Base-by-base conservation (phyloP, 441 rosid species). In the Macaranga tanarius region DNA sequence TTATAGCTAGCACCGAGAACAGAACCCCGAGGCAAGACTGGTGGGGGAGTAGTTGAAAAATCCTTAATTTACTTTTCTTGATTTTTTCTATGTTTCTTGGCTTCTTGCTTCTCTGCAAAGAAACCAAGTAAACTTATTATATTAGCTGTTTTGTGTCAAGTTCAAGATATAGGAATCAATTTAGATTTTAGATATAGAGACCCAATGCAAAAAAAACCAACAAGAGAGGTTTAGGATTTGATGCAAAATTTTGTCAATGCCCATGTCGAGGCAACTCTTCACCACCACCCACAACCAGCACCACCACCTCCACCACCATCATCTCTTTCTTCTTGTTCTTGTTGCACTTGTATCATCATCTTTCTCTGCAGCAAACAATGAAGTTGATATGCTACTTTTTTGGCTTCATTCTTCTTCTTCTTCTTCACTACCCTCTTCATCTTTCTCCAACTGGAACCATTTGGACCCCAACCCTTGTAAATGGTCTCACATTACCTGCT, bases 361-460 rank as follows among this genome's bases (percentile, higher is more conserved):
- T 58, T 25, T 71, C 73, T 65, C 76, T 48, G 67, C 75, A 40
- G 83, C 79, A 74, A 87, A 81, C 75, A 76, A 79, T 50, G 96
- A 94, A 82, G 84, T 90, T 55, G 83, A 87, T 60, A 12, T 81
- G 40, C 90, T 92, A 22, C 80, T 84, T 79, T 78, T 92, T 81
- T 94, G 97, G 98, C 84, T 94, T 13, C 88, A 81, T 64, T 82
- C 90, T 52, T 87, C 96, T 65, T 87, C 96, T 65, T 50, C 91
- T 19, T 42, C 71, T n/a, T 16, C 72, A 20, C 70, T 84, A 5
- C 45, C 75, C 44, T 78, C 88, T 57, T 77, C 90, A 34, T 71
- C 80, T 73, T 81, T 88, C 62, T 87, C 87, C 19, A 77, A 73
- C 75, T 92, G 98, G 98, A 92, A 90, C 79, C 74, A 67, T 54